These are phyloP conservation scores for Polytrichum commune DNA, from an alignment of 225 moss, liverwort and hornwort genomes.

Conservation along the genomic window DNA sequence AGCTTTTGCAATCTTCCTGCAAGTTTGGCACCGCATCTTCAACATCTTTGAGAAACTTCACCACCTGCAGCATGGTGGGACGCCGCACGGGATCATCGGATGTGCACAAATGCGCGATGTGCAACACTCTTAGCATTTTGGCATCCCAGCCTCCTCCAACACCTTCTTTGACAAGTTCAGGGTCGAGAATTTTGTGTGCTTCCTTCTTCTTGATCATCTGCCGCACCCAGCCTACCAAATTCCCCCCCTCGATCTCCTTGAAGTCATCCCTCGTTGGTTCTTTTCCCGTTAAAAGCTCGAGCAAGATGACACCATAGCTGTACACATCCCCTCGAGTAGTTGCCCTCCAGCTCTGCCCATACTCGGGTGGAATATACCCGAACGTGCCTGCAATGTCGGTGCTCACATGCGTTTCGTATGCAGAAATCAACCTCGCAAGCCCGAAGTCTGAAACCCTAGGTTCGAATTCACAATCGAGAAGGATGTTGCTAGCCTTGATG, in stretches of 20 bases:
- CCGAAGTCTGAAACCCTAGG: conserved; percentile 55
- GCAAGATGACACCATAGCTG: conserved; percentile 59
- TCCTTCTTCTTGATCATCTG: conserved; percentile 42
- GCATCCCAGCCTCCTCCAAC: conserved; percentile 39
- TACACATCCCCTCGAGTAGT: conserved; percentile 57
- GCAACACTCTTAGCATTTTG: conserved; percentile 50
- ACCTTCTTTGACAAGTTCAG: conserved; percentile 21
- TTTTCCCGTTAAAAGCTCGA: conserved; percentile 64
- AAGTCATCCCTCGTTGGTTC: conserved; percentile 60
- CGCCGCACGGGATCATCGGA: conserved; percentile 55
- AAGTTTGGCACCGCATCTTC: conserved; percentile 20
- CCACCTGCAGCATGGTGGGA: conserved; percentile 65
- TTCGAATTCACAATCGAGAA: conserved; percentile 49
- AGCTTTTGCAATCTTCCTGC: no score
- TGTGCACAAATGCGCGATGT: conserved; percentile 53
- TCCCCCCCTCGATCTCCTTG: conserved; percentile 54
- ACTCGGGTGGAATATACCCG: conserved; percentile 60
- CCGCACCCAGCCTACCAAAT: conserved; percentile 56
- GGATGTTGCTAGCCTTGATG: conserved; percentile 60
- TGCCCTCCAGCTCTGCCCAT: conserved; percentile 56
- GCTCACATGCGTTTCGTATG: conserved; percentile 60
- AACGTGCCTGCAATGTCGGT: conserved; percentile 61
- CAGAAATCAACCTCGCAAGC: conserved; percentile 48
- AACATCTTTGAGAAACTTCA: conserved; percentile 52
- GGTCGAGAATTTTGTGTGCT: conserved; percentile 45